Percentiles rank a stretch among this genome's conserved stretches.
Conservation (phyloP, 1,284 basidiomycete species). For the Austroboletus niveus region DNA sequence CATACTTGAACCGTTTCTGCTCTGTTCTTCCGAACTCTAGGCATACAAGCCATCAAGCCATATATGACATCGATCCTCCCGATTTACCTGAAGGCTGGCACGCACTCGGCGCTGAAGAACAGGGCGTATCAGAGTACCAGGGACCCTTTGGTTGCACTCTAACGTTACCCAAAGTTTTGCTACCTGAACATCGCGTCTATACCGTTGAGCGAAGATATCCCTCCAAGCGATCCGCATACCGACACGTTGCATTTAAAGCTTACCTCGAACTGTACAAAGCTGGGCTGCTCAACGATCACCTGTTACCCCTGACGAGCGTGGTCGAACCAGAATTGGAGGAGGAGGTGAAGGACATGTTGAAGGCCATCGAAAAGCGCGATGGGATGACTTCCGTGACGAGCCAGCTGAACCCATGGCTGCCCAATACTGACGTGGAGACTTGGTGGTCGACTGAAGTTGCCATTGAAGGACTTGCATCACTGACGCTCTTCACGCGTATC, state of each 20-base stretch:
- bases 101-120: constrained; percentile 32
- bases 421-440: constrained; percentile 21
- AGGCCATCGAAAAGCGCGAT: constrained; percentile 59
- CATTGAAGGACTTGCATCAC: constrained; percentile 48
- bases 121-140: constrained; percentile 28
- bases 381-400: constrained; percentile 52
- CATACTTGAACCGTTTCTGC: constrained; percentile 75
- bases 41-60: constrained; percentile 50
- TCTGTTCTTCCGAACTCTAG: constrained; percentile 61
- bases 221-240: constrained; percentile 61
- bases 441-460: constrained; percentile 55
- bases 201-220: constrained; percentile 45
- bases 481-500: constrained; percentile 52
- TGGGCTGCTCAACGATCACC: constrained; percentile 64
- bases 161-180: constrained; percentile 59
- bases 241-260: constrained; percentile 69
- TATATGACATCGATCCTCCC: constrained; percentile 67
- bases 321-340: constrained; percentile 55
- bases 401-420: constrained; percentile 65
- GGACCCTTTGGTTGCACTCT: constrained; percentile 67
- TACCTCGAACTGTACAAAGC: constrained; percentile 60
- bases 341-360: constrained; percentile 61
- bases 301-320: constrained; percentile 64
- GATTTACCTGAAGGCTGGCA: constrained; percentile 68
- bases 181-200: constrained; percentile 50